Base-by-base conservation (phyloP, 2,329 filamentous ascomycete genomes). In the Metarhizium humberi region DNA sequence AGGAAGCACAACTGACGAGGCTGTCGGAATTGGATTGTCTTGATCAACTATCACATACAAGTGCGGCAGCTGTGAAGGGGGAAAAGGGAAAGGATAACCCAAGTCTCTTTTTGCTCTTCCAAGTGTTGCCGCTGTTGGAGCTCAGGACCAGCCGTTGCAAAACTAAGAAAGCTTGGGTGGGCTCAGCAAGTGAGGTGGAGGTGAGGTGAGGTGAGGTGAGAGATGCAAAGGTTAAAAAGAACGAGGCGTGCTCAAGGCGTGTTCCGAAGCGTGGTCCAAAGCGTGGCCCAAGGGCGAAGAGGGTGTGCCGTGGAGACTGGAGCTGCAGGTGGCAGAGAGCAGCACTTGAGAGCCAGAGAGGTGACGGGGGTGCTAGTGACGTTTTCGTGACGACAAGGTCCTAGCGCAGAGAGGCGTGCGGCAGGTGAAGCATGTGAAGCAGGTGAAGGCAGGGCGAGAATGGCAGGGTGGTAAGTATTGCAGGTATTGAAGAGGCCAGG, bases 321-420 rank as follows among this genome's bases (percentile, higher is more conserved):
- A 48, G 25, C 45, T 29, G 45, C 13, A 30, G 45, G 13, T 48
- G 34, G 36, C 40, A 42, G 50, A 40, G 32, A 43, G 36, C 50
- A 40, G 20, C 20, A 25, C 20, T 25, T 25, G 20, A 25, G 50
- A 36, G 49, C 38, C 50, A 51, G 40, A 51, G 40, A 29, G 50
- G 36, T 36, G 45, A 34, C 32, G 45, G 16, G 40, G 34, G 50
- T 43, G 50, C 25, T 6, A 32, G 50, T 56, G 54, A 56, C 54
- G 54, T 56, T 53, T 56, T 46, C 54, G 54, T 56, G 54, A 53
- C 54, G 50, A 52, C 50, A 46, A 20, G 50, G 43, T 42, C 32
- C 25, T 42, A 34, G 46, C 32, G 45, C 30, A 14, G 50, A 10
- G 20, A 30, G 47, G 47, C 47, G n/a, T 40, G 50, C 49, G 16